phyloP scores from a whole-genome alignment of 768 basidiomycete species.

The Hericium erinaceus region DNA sequence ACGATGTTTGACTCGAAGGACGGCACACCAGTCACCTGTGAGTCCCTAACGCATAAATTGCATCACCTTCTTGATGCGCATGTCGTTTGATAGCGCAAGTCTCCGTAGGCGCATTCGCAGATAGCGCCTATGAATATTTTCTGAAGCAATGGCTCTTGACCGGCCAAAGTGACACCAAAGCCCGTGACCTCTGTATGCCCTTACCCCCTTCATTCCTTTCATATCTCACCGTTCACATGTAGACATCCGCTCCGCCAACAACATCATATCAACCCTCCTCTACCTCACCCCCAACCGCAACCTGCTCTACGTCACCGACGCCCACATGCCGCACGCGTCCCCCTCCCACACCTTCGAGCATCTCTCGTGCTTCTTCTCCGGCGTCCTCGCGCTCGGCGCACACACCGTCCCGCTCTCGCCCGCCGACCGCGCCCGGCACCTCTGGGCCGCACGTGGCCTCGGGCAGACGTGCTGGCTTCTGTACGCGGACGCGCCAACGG shows the following conservation, averaged over 20 bases:
- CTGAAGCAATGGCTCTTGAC: constrained; percentile 67
- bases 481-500: constrained; percentile 63
- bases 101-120: constrained; percentile 58
- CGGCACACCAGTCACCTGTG: not conserved
- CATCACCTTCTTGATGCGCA: not conserved
- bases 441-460: constrained; percentile 73
- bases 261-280: constrained; percentile 55
- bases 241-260: constrained; percentile 56
- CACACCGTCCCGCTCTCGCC: constrained; percentile 47
- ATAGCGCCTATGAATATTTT: constrained; percentile 72
- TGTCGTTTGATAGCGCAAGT: constrained; percentile 17
- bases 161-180: constrained; percentile 47
- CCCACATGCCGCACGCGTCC: constrained; percentile 19
- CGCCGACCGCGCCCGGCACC: constrained; percentile 43
- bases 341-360: constrained; percentile 58
- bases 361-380: constrained; percentile 71
- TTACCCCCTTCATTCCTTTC: not conserved
- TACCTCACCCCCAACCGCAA: constrained; percentile 59
- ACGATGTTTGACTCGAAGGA: not conserved
- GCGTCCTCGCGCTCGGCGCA: constrained; percentile 62
- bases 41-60: not conserved
- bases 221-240: not conserved
- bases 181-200: constrained; percentile 56
- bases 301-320: constrained; percentile 54
- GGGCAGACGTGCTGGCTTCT: constrained; percentile 62